These are phyloP conservation scores for Didymella keratinophila DNA, from an alignment of 2,329 filamentous ascomycete genomes.

Conservation along the genomic window DNA sequence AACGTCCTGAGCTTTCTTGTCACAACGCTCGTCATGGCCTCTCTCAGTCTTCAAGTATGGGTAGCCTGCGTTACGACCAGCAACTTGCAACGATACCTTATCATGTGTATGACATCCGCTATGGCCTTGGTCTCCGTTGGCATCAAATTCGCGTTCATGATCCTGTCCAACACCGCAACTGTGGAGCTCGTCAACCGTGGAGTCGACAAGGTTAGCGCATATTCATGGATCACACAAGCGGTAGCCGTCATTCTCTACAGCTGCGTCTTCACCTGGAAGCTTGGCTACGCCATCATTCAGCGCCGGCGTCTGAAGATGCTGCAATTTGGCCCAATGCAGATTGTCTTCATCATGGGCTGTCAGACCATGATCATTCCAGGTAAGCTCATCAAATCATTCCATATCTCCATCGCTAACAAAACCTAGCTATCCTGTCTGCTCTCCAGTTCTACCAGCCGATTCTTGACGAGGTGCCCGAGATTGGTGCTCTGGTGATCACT, in stretches of 20 bases:
- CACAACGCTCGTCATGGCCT: constrained; percentile 63
- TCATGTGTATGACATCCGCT: constrained; percentile 58
- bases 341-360: constrained; percentile 72
- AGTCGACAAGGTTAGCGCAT: constrained; percentile 34
- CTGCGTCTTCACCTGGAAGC: constrained; percentile 67
- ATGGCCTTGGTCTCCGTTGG: constrained; percentile 62
- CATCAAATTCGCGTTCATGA: constrained; percentile 62
- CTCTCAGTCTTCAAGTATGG: constrained; percentile 68
- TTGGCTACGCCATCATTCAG: constrained; percentile 64
- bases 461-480: constrained; percentile 58
- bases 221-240: constrained; percentile 61
- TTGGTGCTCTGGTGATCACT: constrained; percentile 64
- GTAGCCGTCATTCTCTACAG: constrained; percentile 69
- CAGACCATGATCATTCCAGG: constrained; percentile 72
- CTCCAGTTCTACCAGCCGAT: constrained; percentile 62
- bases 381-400: constrained; percentile 37
- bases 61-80: constrained; percentile 65
- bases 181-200: constrained; percentile 48
- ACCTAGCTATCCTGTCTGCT: constrained; percentile 66
- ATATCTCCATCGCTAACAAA: constrained; percentile 29
- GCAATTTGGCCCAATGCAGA: constrained; percentile 70
- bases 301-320: constrained; percentile 65
- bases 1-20: constrained; percentile 62
- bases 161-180: constrained; percentile 55
- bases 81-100: constrained; percentile 52